phyloP scores from a whole-genome alignment of 352 stramenopile genomes.

The Aphanomyces cochlioides region DNA sequence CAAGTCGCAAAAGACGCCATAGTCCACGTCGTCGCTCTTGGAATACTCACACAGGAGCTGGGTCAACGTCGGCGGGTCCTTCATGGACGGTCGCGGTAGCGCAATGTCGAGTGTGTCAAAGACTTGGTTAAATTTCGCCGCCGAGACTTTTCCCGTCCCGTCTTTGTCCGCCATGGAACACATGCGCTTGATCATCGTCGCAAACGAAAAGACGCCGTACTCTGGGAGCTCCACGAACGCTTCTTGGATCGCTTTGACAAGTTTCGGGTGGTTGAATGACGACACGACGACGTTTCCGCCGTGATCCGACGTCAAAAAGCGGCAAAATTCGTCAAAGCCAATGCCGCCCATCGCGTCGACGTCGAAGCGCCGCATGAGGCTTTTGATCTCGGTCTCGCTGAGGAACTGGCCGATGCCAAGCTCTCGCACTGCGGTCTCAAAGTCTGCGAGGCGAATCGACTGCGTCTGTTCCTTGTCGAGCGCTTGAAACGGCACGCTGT shows the following conservation, averaged over 20 bases:
- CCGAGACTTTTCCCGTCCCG: slow-evolving; percentile 46
- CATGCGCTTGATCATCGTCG: slow-evolving; percentile 69
- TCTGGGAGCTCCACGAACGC: slow-evolving; percentile 39
- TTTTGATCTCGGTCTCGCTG: slow-evolving; percentile 71
- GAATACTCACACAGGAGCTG: slow-evolving; percentile 42
- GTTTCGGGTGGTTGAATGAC: slow-evolving; percentile 30
- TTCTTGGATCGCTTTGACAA: slow-evolving; percentile 23
- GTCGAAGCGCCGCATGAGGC: slow-evolving; percentile 73
- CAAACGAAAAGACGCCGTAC: slow-evolving; percentile 47
- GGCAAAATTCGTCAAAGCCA: slow-evolving; percentile 69
- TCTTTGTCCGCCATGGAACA: slow-evolving; percentile 79
- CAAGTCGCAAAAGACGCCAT: slow-evolving; percentile 48
- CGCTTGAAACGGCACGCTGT: slow-evolving; percentile 55
- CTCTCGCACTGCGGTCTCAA: slow-evolving; percentile 63
- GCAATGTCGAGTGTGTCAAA: slow-evolving; percentile 60
- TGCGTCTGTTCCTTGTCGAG: slow-evolving; percentile 73
- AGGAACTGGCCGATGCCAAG: slow-evolving; percentile 71
- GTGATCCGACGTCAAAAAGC: slow-evolving; percentile 60
- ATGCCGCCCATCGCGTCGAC: slow-evolving; percentile 62
- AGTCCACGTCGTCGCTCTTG: slow-evolving; percentile 6
- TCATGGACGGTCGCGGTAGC: slow-evolving; percentile 41
- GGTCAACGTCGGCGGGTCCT: slow-evolving; percentile 43
- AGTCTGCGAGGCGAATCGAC: slow-evolving; percentile 65
- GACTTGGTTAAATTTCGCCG: slow-evolving; percentile 49
- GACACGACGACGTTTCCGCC: background rate